phyloP scores from a whole-genome alignment of 2,329 filamentous ascomycete genomes.

The Ascochyta clinopodiicola region DNA sequence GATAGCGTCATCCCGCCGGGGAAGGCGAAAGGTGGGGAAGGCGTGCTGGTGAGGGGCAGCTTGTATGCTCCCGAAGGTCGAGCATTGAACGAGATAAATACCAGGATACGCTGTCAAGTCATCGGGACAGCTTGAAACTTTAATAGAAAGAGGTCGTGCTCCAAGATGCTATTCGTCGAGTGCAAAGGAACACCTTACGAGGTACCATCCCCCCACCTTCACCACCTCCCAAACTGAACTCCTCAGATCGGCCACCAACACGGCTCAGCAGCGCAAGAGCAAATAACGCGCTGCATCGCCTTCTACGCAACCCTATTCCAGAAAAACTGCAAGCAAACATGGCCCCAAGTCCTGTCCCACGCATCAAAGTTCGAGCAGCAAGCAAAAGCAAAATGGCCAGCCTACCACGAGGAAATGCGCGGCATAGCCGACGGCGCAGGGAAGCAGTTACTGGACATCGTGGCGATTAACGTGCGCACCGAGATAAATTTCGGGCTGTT shows the following conservation, averaged over 20 bases:
- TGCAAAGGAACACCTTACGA: conserved; percentile 54
- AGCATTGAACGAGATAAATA: too few relatives aligned
- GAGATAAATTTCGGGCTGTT: conserved; percentile 66
- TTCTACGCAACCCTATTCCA: conserved; percentile 59
- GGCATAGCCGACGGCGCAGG: conserved; percentile 62
- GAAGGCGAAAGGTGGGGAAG: too few relatives aligned
- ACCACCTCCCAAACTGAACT: background rate
- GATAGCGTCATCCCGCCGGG: too few relatives aligned
- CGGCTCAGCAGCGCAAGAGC: conserved; percentile 48
- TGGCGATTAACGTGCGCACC: conserved; percentile 64
- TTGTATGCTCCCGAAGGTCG: too few relatives aligned
- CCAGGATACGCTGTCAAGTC: too few relatives aligned
- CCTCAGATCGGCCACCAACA: conserved; percentile 58
- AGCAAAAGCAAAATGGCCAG: conserved; percentile 53
- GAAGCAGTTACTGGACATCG: conserved; percentile 57
- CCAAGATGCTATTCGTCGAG: conserved; percentile 49
- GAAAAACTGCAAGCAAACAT: conserved; percentile 55
- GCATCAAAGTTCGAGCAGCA: conserved; percentile 57
- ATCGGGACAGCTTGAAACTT: too few relatives aligned
- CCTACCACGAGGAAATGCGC: conserved; percentile 54
- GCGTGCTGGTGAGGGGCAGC: too few relatives aligned
- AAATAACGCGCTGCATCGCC: conserved; percentile 53
- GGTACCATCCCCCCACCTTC: conserved; percentile 26
- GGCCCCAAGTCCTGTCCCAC: conserved; percentile 54
- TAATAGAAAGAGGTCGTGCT: background rate